Evolutionary conservation across 768 basidiomycete species (phyloP), one percentile per base, ranked within the genome.

Genomic region (Pleurotus pulmonarius): DNA sequence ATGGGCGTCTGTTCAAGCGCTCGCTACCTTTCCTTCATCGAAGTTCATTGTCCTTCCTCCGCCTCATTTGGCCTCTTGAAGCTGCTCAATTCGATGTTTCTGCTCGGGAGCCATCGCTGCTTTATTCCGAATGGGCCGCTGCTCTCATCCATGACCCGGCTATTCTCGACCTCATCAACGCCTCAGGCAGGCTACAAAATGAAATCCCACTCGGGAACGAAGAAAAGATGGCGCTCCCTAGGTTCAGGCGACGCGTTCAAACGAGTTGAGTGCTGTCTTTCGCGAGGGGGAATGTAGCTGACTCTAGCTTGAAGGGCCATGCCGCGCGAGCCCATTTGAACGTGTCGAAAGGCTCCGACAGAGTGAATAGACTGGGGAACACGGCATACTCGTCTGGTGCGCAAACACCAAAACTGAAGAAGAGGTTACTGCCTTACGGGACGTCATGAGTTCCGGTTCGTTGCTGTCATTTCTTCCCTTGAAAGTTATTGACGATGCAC

Each of bases 181-280:
- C 67, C 69, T 25, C 76, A 80, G 54, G 87, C 84, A 55, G 75
- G 75, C n/a, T 90, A 89, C 53, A 92, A 92, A 72, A 72, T 92
- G 63, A 92, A 92, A 69, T 81, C 86, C 1, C 90, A 92, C 67
- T 86, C 83, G 3, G 90, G 89, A 8, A 81, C 90, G 20, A 91
- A 91, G 73, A 92, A 92, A 70, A 75, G 90, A 59, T 92, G 88
- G 88, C 75, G 82, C 56, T 85, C 86, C 3, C 69, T 90, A 45
- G 80, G 81, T n/a, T 84, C 81, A 22, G 81, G 83, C 15, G 75
- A 67, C 45, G 67, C 74, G 13, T 92, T 90, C 76, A 91, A 92
- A 76, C 87, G 89, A 62, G 89, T 91, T 8, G n/a, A 38, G 58
- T 44, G 85, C 72, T 15, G 37, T 34, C 41, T 34, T 56, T 18